These are phyloP conservation scores for Syzygium aromaticum DNA, from an alignment of 345 rosid genomes.

Conservation along the genomic window DNA sequence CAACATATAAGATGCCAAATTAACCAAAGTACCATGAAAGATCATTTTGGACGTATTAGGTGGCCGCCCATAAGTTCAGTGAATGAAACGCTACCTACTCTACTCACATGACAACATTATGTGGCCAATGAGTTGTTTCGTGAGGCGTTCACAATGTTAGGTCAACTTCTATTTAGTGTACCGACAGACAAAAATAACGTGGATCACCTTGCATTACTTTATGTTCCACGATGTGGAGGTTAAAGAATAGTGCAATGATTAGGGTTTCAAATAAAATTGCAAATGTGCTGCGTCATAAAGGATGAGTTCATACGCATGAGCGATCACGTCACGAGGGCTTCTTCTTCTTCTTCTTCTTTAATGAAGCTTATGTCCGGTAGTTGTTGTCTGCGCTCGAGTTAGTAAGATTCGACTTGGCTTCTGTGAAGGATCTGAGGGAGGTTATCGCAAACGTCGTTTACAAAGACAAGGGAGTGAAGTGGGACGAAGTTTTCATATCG, in stretches of 20 bases:
- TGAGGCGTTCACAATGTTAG: background rate
- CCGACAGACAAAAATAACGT: background rate
- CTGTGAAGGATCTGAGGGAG: conserved; percentile 25
- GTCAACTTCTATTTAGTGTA: background rate
- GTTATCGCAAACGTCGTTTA: conserved; percentile 27
- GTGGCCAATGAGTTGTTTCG: background rate
- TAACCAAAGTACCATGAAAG: background rate
- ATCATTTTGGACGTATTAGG: background rate
- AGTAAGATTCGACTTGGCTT: background rate
- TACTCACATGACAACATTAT: background rate
- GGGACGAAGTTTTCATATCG: conserved; percentile 31
- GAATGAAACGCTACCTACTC: background rate
- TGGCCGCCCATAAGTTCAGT: background rate
- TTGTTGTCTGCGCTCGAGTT: background rate
- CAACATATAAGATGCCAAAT: background rate
- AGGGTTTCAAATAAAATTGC: background rate
- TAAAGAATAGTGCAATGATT: background rate
- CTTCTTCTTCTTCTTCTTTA: background rate
- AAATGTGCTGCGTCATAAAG: background rate
- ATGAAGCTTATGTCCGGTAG: background rate
- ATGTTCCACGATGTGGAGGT: background rate
- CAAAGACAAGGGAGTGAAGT: conserved; percentile 16
- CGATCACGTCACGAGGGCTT: background rate
- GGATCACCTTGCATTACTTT: background rate
- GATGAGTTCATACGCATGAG: background rate